Evolutionary conservation across 2,329 filamentous ascomycete genomes (phyloP), one percentile per base, ranked within the genome.

Genomic region (Alternaria consortialis): DNA sequence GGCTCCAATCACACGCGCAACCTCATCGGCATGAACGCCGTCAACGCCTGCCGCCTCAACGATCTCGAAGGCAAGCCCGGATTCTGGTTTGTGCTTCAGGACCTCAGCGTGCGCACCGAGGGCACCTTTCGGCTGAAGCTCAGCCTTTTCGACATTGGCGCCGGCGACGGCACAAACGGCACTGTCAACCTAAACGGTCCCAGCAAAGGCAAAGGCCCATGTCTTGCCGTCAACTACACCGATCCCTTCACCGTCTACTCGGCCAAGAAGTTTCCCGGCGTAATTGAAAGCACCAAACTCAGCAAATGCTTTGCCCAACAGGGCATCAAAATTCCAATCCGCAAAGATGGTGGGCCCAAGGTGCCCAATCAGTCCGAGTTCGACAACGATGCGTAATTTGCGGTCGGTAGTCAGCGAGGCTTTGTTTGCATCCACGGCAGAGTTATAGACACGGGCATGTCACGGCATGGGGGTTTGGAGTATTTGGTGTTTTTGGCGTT

Each of bases 221-320:
- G 97, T 12, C 85, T 98, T 17, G 93, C 94, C 1, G 91, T 90
- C 8, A 90, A 89, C 70, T 98, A 94, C 80, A 96, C 92, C 48
- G 91, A 97, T 5, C 86, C 89, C 3, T 98, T 99, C 83, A 92
- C 93, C 55, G 95, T 99, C 31, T 98, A 91, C 80, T 97, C 92
- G 2, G 95, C 95, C 48, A 99, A 99, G 85, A 97, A 97, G 74
- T 99, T 99, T 79, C 95, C 95, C 0, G 95, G 95, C 40, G 95
- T 99, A 1, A 97, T 97, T 59, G 94, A 98, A 77, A 96, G 91
- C 78, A 99, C 95, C 0, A 81, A 88, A 4, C 82, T 98, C 17
- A 97, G 94, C 84, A 97, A 96, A 79, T 92, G 89, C 63, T 98
- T 99, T 80, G 94, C 95, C 4, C 85, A 87, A 1, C 95, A 99